Evolutionary conservation across 2,329 filamentous ascomycete species (phyloP).

Genomic region (Diaporthe humulicola): DNA sequence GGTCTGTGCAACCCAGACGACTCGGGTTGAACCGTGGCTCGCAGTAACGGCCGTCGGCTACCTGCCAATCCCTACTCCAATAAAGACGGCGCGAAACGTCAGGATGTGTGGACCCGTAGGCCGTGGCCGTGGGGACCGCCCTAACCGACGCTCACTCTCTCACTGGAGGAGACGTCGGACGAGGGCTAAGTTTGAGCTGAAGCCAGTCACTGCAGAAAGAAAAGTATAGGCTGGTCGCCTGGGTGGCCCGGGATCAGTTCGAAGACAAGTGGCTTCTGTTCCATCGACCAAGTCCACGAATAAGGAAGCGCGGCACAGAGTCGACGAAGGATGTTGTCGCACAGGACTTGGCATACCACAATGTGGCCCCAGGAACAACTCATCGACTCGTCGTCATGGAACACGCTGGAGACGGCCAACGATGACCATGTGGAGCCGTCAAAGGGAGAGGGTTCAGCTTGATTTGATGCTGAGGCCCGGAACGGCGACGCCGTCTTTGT

Average conservation of each 20-base stretch:
- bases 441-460: conserved; percentile 1
- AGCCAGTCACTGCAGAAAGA: not conserved
- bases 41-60: conserved; percentile 1
- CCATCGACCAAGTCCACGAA: conserved; percentile 1
- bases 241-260: conserved; percentile 1
- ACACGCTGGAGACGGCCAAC: conserved; percentile 3
- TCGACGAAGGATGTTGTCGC: not conserved
- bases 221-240: not conserved
- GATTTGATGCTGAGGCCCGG: not conserved
- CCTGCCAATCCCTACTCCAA: not conserved
- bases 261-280: conserved; percentile 17
- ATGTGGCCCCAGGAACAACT: conserved; percentile 8
- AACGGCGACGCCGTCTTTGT: conserved; percentile 16
- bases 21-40: conserved; percentile 3
- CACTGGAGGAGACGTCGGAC: conserved; percentile 5
- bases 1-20: not conserved
- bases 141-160: not conserved
- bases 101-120: conserved; percentile 13
- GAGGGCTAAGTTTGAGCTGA: conserved; percentile 14
- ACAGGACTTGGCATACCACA: not conserved
- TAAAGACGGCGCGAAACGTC: conserved; percentile 4
- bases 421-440: not conserved
- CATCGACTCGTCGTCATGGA: conserved; percentile 5
- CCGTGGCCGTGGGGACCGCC: too few species aligned
- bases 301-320: not conserved